Percentiles rank a stretch among this genome's conserved stretches.
phyloP scores from a whole-genome alignment of 805 yeast species.

The Jamesozyma lodderae region DNA sequence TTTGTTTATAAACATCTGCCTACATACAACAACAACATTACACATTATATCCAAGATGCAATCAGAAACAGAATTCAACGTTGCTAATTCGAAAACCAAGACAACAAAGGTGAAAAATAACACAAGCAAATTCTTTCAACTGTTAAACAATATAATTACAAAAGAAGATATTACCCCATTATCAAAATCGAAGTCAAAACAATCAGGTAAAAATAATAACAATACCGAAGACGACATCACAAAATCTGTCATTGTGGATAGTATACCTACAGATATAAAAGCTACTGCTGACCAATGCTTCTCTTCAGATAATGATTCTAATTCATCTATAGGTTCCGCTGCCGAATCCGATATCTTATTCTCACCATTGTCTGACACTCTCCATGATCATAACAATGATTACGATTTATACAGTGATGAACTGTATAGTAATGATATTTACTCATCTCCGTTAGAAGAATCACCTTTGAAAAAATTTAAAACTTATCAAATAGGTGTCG shows the following conservation, averaged over 20 bases:
- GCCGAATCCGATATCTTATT: constrained; percentile 19
- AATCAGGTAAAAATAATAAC: constrained; percentile 1
- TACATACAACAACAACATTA: too few species aligned
- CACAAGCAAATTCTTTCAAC: constrained; percentile 12
- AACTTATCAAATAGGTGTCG: background rate
- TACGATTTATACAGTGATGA: constrained; percentile 8
- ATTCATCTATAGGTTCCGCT: constrained; percentile 4
- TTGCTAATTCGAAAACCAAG: too few species aligned
- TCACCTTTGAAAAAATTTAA: constrained; percentile 2
- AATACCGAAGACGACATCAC: background rate
- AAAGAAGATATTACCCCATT: constrained; percentile 23
- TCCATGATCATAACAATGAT: constrained; percentile 11
- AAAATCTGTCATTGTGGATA: constrained; percentile 7
- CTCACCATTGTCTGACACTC: constrained; percentile 17
- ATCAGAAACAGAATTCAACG: too few species aligned
- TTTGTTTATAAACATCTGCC: too few species aligned
- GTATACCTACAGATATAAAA: constrained; percentile 6
- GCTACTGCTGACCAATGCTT: background rate
- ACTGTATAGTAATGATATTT: background rate
- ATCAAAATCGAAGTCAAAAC: constrained; percentile 5
- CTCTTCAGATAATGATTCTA: constrained; percentile 4
- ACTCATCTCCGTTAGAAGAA: background rate
- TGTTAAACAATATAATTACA: constrained; percentile 19
- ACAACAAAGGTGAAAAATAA: background rate
- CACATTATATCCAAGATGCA: too few species aligned